phyloP scores from a whole-genome alignment of 176 grass and related monocot genomes.

The Tillandsia fasciculata region DNA sequence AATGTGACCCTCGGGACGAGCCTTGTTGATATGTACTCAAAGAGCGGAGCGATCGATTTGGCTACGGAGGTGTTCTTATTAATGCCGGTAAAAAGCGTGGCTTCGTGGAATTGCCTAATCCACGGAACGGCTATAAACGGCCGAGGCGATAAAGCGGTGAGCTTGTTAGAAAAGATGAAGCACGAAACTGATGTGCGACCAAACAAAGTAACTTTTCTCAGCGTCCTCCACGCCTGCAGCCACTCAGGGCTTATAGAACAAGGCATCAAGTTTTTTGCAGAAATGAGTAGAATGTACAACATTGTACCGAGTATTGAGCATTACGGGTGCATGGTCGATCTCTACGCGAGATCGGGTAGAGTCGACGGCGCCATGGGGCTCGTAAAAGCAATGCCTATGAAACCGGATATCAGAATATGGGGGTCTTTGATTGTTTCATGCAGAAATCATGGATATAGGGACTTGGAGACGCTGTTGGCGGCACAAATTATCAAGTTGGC shows the following conservation, averaged over 20 bases:
- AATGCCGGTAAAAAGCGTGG: conserved; percentile 6
- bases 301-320: conserved; percentile 12
- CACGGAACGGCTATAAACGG: conserved; percentile 16
- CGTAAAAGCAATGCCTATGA: conserved; percentile 28
- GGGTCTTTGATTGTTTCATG: conserved; percentile 16
- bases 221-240: conserved; percentile 10
- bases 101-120: conserved; percentile 21
- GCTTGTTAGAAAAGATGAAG: conserved; percentile 5
- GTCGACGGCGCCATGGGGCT: conserved; percentile 5
- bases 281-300: conserved; percentile 3
- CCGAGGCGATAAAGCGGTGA: not conserved
- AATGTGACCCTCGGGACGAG: conserved; percentile 17
- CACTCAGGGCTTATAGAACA: conserved; percentile 10
- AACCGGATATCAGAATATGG: conserved; percentile 14
- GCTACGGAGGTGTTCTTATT: conserved; percentile 1
- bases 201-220: conserved; percentile 10
- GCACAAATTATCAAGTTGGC: conserved; percentile 13
- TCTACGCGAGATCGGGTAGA: conserved; percentile 1
- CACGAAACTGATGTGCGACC: not conserved
- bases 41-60: conserved; percentile 2
- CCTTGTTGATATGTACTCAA: conserved; percentile 21
- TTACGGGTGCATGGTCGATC: conserved; percentile 16
- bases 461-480: conserved; percentile 5
- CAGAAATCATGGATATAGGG: not conserved
- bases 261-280: not conserved